Percentiles rank a stretch among this genome's conserved stretches.
Evolutionary conservation across 1,139 yeast species (phyloP).

Genomic region (Ogataea hybrid): DNA sequence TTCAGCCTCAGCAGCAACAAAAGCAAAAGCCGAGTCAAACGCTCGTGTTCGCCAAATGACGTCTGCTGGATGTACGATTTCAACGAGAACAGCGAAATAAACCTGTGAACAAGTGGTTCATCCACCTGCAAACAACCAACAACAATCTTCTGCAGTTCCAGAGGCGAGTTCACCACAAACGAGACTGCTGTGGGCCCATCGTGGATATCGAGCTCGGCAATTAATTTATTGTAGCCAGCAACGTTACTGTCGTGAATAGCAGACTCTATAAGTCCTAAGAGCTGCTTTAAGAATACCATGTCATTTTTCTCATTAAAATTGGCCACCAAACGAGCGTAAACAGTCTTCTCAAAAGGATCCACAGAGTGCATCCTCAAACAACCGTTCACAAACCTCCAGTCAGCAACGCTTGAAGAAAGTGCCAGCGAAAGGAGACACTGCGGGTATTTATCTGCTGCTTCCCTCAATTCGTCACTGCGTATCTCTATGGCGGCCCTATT

Average conservation of each 20-base stretch:
- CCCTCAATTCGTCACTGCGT: constrained; percentile 6
- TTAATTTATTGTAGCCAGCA: constrained; percentile 7
- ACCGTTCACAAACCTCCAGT: constrained; percentile 13
- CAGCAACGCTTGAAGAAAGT: not conserved
- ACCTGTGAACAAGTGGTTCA: not conserved
- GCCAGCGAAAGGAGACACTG: constrained; percentile 1
- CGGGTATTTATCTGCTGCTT: constrained; percentile 9
- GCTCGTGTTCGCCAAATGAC: constrained; percentile 16
- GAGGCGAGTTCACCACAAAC: constrained; percentile 1
- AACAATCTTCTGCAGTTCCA: not conserved
- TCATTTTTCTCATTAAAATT: constrained; percentile 7
- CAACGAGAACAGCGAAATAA: constrained; percentile 16
- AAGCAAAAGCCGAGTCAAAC: constrained; percentile 19
- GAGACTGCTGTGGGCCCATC: constrained; percentile 10
- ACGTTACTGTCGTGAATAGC: constrained; percentile 1
- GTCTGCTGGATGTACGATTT: constrained; percentile 17
- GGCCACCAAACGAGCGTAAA: not conserved
- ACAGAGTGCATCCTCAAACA: constrained; percentile 3
- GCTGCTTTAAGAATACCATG: constrained; percentile 6
- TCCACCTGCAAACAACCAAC: not conserved
- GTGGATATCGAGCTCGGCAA: constrained; percentile 5
- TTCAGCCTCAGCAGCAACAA: constrained; percentile 13
- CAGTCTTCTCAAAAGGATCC: constrained; percentile 6
- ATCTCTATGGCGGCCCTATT: constrained; percentile 14
- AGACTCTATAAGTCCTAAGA: constrained; percentile 5